Base-by-base conservation (phyloP, 2,329 filamentous ascomycete genomes). In the Ophiosphaerella korrae region DNA sequence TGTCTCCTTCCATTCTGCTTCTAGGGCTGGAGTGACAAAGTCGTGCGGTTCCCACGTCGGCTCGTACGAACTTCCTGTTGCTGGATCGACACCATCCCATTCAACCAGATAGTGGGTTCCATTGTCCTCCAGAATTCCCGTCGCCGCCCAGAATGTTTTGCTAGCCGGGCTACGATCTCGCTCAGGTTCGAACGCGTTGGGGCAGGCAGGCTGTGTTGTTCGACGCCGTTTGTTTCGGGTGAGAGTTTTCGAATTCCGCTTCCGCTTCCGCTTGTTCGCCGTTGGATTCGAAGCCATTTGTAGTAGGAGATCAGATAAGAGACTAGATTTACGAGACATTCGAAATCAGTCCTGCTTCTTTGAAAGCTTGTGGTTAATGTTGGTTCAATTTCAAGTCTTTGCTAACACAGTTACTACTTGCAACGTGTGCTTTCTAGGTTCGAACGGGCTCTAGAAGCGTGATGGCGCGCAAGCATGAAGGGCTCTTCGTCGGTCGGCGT, bases 11-110 rank as follows among this genome's bases (percentile, higher is more conserved):
- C n/a, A n/a, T n/a, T n/a, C n/a, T n/a, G n/a, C n/a, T n/a, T n/a
- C n/a, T n/a, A n/a, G n/a, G n/a, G n/a, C n/a, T n/a, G n/a, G n/a
- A n/a, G n/a, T n/a, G n/a, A n/a, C n/a, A n/a, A 49, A 49, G 21
- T 49, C 35, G 46, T 49, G 46, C 46, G 40, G 46, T 49, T 49
- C 40, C 39, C 40, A 49, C 29, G 46, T 49, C 40, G 40, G 40
- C 33, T 49, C n/a, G 34, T 50, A 50, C 26, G 21, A 29, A 35
- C 40, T 35, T 40, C 47, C 40, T 14, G 41, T 50, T 29, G n/a
- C 47, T 50, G 41, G 47, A 38, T 50, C 35, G 12, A 45, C 40
- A 12, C 36, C 47, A 26, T 50, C 47, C 47, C 35, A 50, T 36
- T 50, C 35, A 7, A 50, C 47, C n/a, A 50, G 35, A 40, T 50